Conservation (phyloP, 495 filamentous ascomycete species). For the Cercophora newfieldiana region DNA sequence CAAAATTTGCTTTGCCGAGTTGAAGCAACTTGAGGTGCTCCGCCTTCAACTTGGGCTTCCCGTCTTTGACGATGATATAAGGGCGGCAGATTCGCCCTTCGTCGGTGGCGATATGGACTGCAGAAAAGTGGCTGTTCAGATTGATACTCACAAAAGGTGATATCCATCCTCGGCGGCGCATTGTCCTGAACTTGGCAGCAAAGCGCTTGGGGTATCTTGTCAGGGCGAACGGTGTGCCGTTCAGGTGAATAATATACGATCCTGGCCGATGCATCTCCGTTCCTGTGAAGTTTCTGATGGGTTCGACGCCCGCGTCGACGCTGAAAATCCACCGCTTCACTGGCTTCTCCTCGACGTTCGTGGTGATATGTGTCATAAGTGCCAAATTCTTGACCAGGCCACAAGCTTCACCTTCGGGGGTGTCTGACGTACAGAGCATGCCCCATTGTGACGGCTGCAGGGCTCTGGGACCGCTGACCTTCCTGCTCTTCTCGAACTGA, state of each 20-base stretch:
- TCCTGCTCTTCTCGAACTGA: constrained; percentile 98
- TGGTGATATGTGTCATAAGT: constrained; percentile 98
- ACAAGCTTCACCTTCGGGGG: constrained; percentile 96
- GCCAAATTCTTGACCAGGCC: constrained; percentile 98
- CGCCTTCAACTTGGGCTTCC: constrained; percentile 72
- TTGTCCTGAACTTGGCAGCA: constrained; percentile 73
- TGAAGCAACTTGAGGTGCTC: constrained; percentile 76
- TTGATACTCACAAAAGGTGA: constrained; percentile 95
- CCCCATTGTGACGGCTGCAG: constrained; percentile 97
- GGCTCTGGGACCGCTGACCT: constrained; percentile 91
- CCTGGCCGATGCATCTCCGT: constrained; percentile 79
- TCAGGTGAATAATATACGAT: constrained; percentile 89
- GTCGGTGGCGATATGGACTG: constrained; percentile 94
- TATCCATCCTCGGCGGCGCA: constrained; percentile 82
- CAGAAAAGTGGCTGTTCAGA: constrained; percentile 86
- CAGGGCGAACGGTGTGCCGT: constrained; percentile 87
- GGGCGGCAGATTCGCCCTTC: constrained; percentile 95
- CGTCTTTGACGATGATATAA: constrained; percentile 88
- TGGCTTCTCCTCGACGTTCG: constrained; percentile 86
- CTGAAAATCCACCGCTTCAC: constrained; percentile 80
- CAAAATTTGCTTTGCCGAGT: constrained; percentile 79
- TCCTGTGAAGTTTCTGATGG: constrained; percentile 68
- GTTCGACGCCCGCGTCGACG: constrained; percentile 57
- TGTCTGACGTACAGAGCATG: constrained; percentile 96
- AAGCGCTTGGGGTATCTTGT: constrained; percentile 83